These are phyloP conservation scores for Gelatoporia subvermispora DNA, from an alignment of 768 basidiomycete species.

Conservation along the genomic window DNA sequence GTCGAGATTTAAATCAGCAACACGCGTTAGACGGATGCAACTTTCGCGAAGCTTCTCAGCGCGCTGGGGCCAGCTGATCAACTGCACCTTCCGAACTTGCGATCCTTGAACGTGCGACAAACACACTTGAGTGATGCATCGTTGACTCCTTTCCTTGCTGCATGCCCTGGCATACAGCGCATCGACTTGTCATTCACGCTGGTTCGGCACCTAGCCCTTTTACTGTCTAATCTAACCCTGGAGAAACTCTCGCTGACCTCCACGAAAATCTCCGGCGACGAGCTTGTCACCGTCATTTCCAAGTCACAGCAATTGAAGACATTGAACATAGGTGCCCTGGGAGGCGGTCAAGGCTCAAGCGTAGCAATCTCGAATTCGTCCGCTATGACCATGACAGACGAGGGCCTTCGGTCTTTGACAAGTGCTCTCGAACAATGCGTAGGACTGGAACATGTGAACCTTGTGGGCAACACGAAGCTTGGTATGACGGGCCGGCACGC, in stretches of 20 bases:
- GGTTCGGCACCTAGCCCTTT: constrained; percentile 34
- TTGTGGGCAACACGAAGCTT: constrained; percentile 63
- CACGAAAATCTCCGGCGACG: constrained; percentile 36
- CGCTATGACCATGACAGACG: constrained; percentile 54
- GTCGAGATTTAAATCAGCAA: no score
- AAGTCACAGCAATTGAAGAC: constrained; percentile 39
- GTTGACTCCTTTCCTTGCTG: constrained; percentile 34
- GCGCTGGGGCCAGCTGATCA: constrained; percentile 14
- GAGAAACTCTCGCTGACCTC: constrained; percentile 66
- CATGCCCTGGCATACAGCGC: constrained; percentile 47
- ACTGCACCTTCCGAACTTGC: constrained; percentile 36
- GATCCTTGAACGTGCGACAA: constrained; percentile 55
- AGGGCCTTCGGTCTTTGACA: constrained; percentile 39
- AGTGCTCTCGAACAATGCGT: constrained; percentile 30
- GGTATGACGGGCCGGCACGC: constrained; percentile 35
- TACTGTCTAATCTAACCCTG: constrained; percentile 23
- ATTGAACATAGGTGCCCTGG: constrained; percentile 56
- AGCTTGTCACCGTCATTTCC: constrained; percentile 37
- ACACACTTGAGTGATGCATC: constrained; percentile 46
- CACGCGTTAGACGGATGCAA: constrained; percentile 50
- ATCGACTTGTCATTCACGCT: constrained; percentile 65
- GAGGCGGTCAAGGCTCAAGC: constrained; percentile 39
- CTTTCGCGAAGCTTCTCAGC: constrained; percentile 41
- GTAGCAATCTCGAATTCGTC: constrained; percentile 41
- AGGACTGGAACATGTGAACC: constrained; percentile 46